Base-by-base conservation (phyloP, 768 basidiomycete genomes). In the Podaxis sp. region DNA sequence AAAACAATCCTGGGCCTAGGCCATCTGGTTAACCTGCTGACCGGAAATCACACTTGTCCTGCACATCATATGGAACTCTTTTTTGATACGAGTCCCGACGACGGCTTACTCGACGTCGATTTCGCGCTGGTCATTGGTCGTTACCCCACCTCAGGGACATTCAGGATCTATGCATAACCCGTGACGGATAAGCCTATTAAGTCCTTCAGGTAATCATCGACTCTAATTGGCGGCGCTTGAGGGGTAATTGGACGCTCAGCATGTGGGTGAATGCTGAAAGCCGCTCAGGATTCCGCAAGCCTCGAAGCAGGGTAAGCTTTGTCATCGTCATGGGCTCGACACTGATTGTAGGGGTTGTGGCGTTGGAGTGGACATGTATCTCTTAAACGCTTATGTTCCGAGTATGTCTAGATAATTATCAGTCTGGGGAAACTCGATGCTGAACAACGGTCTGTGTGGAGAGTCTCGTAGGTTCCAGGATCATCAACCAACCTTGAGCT, bases 21-120 rank as follows among this genome's bases (percentile, higher is more conserved):
- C 30, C 57, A 33, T 19, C 26, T 58, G 42, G 36, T 28, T 28
- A 11, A 7, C 58, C 49, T 52, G 36, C 49, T 52, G 49, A 51
- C 49, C 5, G 49, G 48, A 8, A 4, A 51, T 52, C 44, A 59
- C 9, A 15, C 8, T 28, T 30, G 24, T 15, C 3, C 17, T n/a
- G 40, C 28, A 17, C 28, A 28, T 39, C 24, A 26, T 38, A 39
- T 15, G 38, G 33, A 46, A 19, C 15, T 24, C 39, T 56, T 51
- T 4, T 12, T 24, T 22, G 26, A 24, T 28, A 8, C 12, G 24
- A 24, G 44, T 19, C n/a, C 44, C n/a, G 13, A 13, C 36, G 30
- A 53, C 9, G 26, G 17, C 17, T 55, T 62, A 62, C 61, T 44
- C 61, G 61, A 62, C 61, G 61, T 62, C 53, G 53, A 48, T 46